phyloP scores from a whole-genome alignment of 2,329 filamentous ascomycete genomes.

The Aureobasidium sp. region DNA sequence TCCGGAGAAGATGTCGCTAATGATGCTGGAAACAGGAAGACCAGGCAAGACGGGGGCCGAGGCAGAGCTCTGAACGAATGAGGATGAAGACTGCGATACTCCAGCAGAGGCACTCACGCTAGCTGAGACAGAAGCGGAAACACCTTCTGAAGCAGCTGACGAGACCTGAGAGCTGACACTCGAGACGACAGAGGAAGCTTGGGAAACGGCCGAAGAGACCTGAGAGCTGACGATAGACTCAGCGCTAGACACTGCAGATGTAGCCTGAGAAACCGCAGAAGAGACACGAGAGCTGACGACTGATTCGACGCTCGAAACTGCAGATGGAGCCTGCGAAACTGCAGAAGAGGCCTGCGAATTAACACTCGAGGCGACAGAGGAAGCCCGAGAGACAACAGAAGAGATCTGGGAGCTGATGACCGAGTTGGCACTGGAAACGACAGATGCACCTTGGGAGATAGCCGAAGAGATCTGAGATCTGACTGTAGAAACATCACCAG shows the following conservation, averaged over 20 bases:
- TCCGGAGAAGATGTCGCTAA: not conserved
- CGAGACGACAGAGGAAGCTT: no score
- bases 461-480: not conserved
- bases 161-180: not conserved
- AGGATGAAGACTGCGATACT: not conserved
- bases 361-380: not conserved
- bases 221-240: no score
- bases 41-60: not conserved
- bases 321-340: no score
- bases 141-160: not conserved
- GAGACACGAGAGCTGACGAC: not conserved
- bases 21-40: not conserved
- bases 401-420: not conserved
- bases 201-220: no score
- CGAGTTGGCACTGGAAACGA: not conserved
- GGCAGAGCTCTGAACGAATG: not conserved
- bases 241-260: not conserved
- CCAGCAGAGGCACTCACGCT: not conserved
- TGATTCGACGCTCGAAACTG: no score
- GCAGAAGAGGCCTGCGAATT: no score
- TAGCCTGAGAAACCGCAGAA: no score
- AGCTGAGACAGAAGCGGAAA: not conserved
- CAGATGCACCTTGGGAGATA: no score
- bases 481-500: not conserved
- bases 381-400: not conserved